These are phyloP conservation scores for Eleusine indica DNA, from an alignment of 176 grass and related monocot species.

Conservation along the genomic window DNA sequence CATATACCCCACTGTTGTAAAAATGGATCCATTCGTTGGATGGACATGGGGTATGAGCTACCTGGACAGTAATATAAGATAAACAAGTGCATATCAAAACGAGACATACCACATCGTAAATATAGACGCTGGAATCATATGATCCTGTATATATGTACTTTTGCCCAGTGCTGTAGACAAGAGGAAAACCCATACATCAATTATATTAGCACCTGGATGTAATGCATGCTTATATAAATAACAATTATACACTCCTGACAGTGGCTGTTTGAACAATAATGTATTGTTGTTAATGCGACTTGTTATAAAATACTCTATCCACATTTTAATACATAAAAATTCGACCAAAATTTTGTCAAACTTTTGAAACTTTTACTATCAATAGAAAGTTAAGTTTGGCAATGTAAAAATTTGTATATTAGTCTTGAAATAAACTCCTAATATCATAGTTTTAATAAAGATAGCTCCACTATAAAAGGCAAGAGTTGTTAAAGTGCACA, in stretches of 20 bases:
- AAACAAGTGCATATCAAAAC: background rate
- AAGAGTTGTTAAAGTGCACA: background rate
- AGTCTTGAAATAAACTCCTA: background rate
- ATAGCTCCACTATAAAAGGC: background rate
- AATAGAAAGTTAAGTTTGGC: background rate
- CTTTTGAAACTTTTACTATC: background rate
- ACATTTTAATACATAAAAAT: background rate
- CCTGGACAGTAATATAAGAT: background rate
- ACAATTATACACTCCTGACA: background rate
- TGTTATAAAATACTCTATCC: background rate
- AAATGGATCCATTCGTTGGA: background rate
- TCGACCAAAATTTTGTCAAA: background rate
- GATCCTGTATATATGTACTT: constrained; percentile 94
- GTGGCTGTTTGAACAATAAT: background rate
- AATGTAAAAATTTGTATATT: background rate
- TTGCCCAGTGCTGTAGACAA: constrained; percentile 68
- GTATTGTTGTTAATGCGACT: background rate
- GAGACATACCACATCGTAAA: constrained; percentile 74
- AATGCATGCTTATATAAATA: constrained; percentile 12
- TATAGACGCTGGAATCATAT: constrained; percentile 61
- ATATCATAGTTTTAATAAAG: background rate
- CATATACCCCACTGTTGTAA: background rate
- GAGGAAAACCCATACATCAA: constrained; percentile 13
- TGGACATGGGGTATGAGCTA: no score
- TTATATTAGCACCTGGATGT: constrained; percentile 18